Base-by-base conservation (phyloP, 176 grass and related monocot species). In the Elymus sibiricus region DNA sequence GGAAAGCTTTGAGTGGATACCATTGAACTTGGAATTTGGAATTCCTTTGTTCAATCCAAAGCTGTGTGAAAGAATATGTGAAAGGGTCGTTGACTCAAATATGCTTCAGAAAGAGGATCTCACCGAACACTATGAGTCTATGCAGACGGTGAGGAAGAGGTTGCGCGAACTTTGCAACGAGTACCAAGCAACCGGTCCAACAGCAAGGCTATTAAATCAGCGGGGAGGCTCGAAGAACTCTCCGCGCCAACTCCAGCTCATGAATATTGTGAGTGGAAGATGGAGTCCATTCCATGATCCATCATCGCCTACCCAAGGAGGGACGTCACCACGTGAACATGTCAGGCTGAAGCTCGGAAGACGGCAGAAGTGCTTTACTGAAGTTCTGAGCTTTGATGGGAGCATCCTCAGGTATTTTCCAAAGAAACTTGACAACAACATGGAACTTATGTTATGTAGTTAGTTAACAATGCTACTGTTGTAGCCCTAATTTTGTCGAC, bases 341-440 rank as follows among this genome's bases (percentile, higher is more conserved):
- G 75, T 92, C 38, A 85, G 58, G 44, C 82, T 93, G 34, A 95
- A 93, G 71, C 84, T 95, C n/a, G 60, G 86, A 61, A 90, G 80
- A 82, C 76, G 86, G 15, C 91, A 91, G 62, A 92, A 80, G 70
- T 89, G 92, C 44, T 87, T 88, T 72, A 92, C 92, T 66, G 92
- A 98, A 90, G 92, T 98, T 84, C 79, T 98, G 19, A 98, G 94
- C 86, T 98, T 95, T 32, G 97, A 98, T 35, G 94, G 93, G 29
- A 95, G 76, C 82, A 94, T 98, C 58, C 93, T 98, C 78, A 94
- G 97, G 97, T 98, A 87, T 21, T 22, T 81, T 66, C 19, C 8
- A 19, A 78, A 43, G 2, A 39, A 49, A 72, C 28, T 29, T 8
- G 21, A 74, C 25, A 71, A n/a, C 11, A 70, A 9, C 15, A 19